Conservation (phyloP, 768 basidiomycete genomes). For the Lentinula guzmanii region DNA sequence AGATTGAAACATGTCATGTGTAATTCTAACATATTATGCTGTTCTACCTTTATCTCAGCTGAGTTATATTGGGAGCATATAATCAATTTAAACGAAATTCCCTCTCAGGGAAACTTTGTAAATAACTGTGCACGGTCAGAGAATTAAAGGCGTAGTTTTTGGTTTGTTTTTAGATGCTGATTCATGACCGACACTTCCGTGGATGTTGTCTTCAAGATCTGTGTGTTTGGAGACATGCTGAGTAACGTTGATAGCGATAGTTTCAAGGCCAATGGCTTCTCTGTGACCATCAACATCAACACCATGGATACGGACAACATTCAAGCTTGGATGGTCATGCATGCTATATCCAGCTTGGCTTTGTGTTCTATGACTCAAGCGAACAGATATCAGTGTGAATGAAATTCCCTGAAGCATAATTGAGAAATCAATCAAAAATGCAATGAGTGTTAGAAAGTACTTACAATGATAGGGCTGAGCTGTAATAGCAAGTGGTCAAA, state of each 20-base stretch:
- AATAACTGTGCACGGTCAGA: too few relatives aligned
- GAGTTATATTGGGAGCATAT: too few relatives aligned
- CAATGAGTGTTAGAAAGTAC: background rate
- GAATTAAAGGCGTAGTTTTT: background rate
- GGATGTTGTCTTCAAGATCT: background rate
- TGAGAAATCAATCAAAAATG: background rate
- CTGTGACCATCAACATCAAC: background rate
- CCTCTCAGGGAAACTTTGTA: too few relatives aligned
- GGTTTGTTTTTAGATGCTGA: background rate
- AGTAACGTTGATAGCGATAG: background rate
- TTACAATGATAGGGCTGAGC: background rate
- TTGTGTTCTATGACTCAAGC: background rate
- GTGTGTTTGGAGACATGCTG: background rate
- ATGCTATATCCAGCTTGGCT: background rate
- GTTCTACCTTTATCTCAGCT: too few relatives aligned
- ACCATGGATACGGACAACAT: background rate
- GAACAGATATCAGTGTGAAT: constrained; percentile 1
- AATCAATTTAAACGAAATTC: too few relatives aligned
- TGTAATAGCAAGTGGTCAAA: background rate
- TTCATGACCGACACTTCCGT: background rate
- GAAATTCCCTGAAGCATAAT: background rate
- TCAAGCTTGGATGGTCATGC: background rate
- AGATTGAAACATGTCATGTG: too few relatives aligned
- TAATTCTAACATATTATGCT: too few relatives aligned
- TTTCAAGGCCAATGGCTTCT: background rate